phyloP scores from a whole-genome alignment of 805 yeast species.

The Saccharomycopsis lassenensis region DNA sequence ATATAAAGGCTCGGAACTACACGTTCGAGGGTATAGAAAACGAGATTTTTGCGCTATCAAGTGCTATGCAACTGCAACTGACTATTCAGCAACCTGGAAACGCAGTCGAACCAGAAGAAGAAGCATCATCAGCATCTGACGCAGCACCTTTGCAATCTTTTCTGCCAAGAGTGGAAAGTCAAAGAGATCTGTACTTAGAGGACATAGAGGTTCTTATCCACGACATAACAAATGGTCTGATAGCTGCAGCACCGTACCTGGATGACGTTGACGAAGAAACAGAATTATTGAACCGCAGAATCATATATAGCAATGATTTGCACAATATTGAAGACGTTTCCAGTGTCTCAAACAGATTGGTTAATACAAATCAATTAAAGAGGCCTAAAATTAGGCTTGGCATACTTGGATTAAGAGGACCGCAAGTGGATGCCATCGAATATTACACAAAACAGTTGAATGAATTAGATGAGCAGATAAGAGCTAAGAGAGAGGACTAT shows the following conservation, averaged over 20 bases:
- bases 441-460: constrained; percentile 59
- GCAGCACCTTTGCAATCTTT: too few relatives aligned
- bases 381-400: constrained; percentile 61
- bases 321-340: constrained; percentile 15
- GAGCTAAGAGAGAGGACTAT: constrained; percentile 50
- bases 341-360: constrained; percentile 9
- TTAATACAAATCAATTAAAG: constrained; percentile 17
- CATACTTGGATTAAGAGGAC: constrained; percentile 51
- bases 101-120: too few relatives aligned
- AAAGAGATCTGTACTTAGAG: too few relatives aligned
- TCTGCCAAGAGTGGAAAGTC: too few relatives aligned
- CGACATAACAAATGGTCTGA: neutral
- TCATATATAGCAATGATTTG: constrained; percentile 8
- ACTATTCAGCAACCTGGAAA: too few relatives aligned
- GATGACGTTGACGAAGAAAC: constrained; percentile 13
- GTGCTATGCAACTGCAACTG: too few relatives aligned
- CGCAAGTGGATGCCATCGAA: constrained; percentile 70
- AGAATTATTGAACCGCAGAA: constrained; percentile 8
- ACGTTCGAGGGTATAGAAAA: constrained; percentile 12
- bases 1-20: constrained; percentile 6
- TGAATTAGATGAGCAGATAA: constrained; percentile 59
- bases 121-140: too few relatives aligned
- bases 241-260: neutral
- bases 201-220: constrained; percentile 6
- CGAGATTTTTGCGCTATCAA: constrained; percentile 14